Percentiles rank a stretch among this genome's conserved stretches.
These are phyloP conservation scores for Hymenochaete sp. DNA, from an alignment of 1,284 basidiomycete genomes.

Conservation along the genomic window DNA sequence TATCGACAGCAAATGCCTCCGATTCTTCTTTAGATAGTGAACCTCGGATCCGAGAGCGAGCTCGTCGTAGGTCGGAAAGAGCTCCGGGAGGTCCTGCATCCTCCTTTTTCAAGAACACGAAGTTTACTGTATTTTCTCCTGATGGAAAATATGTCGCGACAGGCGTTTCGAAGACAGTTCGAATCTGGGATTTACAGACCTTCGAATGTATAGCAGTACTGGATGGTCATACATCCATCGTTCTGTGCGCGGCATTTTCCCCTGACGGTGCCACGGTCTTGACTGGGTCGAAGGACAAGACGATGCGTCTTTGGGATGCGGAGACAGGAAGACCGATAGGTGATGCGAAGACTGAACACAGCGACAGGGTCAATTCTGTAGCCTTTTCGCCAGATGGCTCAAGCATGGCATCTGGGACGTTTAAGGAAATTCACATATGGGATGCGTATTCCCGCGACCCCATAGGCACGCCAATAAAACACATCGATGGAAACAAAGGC, in stretches of 20 bases:
- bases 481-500: slow-evolving; percentile 35
- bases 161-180: not conserved
- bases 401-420: slow-evolving; percentile 5
- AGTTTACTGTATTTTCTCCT: not conserved
- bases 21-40: too few relatives aligned
- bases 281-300: slow-evolving; percentile 14
- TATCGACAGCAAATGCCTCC: too few relatives aligned
- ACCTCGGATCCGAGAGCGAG: too few relatives aligned
- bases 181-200: slow-evolving; percentile 1
- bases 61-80: too few relatives aligned
- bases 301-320: slow-evolving; percentile 13
- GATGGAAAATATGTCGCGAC: not conserved
- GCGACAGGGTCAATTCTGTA: slow-evolving; percentile 8
- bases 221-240: not conserved
- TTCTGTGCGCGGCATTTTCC: slow-evolving; percentile 10
- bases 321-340: slow-evolving; percentile 1
- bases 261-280: slow-evolving; percentile 12
- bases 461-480: slow-evolving; percentile 27
- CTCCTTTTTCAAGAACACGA: too few relatives aligned
- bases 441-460: slow-evolving; percentile 3
- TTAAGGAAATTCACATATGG: slow-evolving; percentile 9
- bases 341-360: slow-evolving; percentile 6
- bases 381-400: slow-evolving; percentile 14
- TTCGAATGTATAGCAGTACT: not conserved
- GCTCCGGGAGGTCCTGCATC: too few relatives aligned